Conservation (phyloP, 1,139 yeast species). For the Yamadazyma diospyri region DNA sequence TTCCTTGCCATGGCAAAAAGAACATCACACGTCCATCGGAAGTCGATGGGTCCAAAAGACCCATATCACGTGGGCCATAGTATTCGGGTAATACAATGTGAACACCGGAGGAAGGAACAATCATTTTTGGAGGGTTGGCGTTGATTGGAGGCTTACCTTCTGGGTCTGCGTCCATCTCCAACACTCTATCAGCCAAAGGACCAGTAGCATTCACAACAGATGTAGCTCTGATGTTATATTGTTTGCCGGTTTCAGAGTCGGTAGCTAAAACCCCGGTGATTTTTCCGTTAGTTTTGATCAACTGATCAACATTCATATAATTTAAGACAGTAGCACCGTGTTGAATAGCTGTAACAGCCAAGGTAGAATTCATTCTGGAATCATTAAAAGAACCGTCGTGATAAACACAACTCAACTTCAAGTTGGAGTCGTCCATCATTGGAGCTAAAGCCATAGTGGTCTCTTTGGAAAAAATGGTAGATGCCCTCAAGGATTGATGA, state of each 20-base stretch:
- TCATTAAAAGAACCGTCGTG: constrained; percentile 96
- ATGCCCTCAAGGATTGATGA: constrained; percentile 73
- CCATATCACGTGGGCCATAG: constrained; percentile 86
- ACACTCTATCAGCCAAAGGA: constrained; percentile 79
- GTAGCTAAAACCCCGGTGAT: constrained; percentile 72
- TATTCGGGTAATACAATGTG: constrained; percentile 90
- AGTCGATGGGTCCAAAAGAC: constrained; percentile 87
- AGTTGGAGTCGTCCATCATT: constrained; percentile 73
- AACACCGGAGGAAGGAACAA: constrained; percentile 93
- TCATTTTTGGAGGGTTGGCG: constrained; percentile 62
- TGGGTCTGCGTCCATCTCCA: constrained; percentile 81
- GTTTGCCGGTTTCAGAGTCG: constrained; percentile 71
- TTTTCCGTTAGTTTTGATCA: constrained; percentile 58
- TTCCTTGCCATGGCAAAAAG: constrained; percentile 97
- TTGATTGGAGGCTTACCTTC: constrained; percentile 58
- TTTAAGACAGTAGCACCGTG: constrained; percentile 89
- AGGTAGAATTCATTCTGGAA: constrained; percentile 81
- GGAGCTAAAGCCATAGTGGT: constrained; percentile 79
- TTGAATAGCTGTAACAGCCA: constrained; percentile 82
- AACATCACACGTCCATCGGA: constrained; percentile 96
- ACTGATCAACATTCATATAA: constrained; percentile 76
- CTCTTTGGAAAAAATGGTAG: constrained; percentile 68
- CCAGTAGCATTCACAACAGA: constrained; percentile 92
- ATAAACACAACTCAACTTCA: constrained; percentile 89
- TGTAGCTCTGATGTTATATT: constrained; percentile 59